Conservation (phyloP, 2,329 filamentous ascomycete genomes). For the Talaromyces piceae region DNA sequence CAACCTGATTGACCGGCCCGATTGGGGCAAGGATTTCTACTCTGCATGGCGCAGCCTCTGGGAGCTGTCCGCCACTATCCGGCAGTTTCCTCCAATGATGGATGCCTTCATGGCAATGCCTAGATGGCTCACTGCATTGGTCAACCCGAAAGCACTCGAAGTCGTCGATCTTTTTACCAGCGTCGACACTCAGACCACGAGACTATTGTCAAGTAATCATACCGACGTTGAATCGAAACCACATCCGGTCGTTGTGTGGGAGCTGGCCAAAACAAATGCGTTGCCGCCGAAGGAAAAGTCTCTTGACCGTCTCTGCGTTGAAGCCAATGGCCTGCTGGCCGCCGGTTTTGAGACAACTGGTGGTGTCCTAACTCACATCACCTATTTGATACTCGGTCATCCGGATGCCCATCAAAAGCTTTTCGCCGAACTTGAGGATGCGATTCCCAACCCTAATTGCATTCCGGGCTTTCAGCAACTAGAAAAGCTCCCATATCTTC, state of each 20-base stretch:
- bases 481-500: conserved; percentile 10
- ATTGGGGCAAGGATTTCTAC: conserved; percentile 8
- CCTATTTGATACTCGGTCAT: conserved; percentile 12
- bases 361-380: conserved; percentile 13
- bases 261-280: conserved; percentile 4
- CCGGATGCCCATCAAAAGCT: conserved; percentile 11
- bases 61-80: conserved; percentile 10
- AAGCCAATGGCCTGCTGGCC: conserved; percentile 21
- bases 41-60: conserved; percentile 10
- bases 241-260: conserved; percentile 8
- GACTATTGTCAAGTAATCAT: conserved; percentile 1
- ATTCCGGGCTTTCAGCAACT: conserved; percentile 7
- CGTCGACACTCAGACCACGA: conserved; percentile 7
- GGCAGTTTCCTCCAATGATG: conserved; percentile 8
- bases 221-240: conserved; percentile 2
- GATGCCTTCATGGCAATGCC: conserved; percentile 10
- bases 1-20: conserved; percentile 7
- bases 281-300: conserved; percentile 16
- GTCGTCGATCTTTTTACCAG: conserved; percentile 8
- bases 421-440: conserved; percentile 13
- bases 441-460: conserved; percentile 5
- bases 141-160: conserved; percentile 9
- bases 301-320: conserved; percentile 18
- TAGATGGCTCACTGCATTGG: conserved; percentile 8
- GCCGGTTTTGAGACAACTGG: conserved; percentile 24